These are phyloP conservation scores for Quercus berberidifolia DNA, from an alignment of 306 rosid genomes.

Conservation along the genomic window DNA sequence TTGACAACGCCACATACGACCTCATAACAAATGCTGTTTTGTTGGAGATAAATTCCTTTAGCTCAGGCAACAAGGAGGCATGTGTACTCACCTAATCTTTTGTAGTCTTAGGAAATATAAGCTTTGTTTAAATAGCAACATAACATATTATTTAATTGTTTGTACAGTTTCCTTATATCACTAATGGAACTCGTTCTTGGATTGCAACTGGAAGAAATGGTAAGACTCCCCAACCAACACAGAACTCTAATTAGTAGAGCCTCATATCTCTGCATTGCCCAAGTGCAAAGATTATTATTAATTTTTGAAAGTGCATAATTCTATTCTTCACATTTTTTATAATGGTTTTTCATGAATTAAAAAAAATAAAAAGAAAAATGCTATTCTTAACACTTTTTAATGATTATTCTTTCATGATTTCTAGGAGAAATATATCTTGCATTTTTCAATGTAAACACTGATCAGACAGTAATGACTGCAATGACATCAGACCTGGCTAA, in stretches of 20 bases:
- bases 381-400: constrained; percentile 2
- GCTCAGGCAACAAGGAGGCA: constrained; percentile 83
- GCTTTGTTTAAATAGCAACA: background rate
- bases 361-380: no score
- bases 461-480: constrained; percentile 31
- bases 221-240: constrained; percentile 11
- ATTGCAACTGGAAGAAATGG: constrained; percentile 76
- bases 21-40: constrained; percentile 67
- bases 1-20: constrained; percentile 42
- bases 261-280: background rate
- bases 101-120: background rate
- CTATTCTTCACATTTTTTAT: background rate
- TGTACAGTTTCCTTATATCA: constrained; percentile 63
- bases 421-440: constrained; percentile 71
- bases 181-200: constrained; percentile 77
- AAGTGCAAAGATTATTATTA: background rate
- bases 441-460: constrained; percentile 62
- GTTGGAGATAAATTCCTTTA: constrained; percentile 70
- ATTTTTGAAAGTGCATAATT: background rate
- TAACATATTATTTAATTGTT: constrained; percentile 9
- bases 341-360: no score
- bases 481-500: constrained; percentile 45
- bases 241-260: background rate
- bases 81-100: constrained; percentile 26
- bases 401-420: background rate